Percentiles rank a stretch among this genome's conserved stretches.
Evolutionary conservation across 1,284 basidiomycete genomes (phyloP).

Genomic region (Trametes polyzona): DNA sequence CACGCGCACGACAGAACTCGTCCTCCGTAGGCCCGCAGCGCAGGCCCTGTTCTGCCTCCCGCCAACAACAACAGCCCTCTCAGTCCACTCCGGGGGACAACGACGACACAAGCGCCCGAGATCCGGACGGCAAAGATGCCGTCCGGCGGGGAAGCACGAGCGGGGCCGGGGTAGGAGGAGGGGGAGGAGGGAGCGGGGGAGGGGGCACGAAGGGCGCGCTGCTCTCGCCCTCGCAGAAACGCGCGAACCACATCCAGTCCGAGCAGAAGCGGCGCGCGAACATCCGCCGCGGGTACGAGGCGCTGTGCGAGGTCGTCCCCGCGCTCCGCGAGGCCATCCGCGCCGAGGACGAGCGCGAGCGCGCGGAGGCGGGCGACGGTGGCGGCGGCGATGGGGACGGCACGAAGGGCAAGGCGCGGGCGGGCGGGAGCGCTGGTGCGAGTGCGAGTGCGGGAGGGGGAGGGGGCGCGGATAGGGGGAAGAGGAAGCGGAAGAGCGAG

Average conservation of each 20-base stretch:
- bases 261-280: slow-evolving; percentile 92
- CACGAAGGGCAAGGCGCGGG: slow-evolving; percentile 23
- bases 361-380: slow-evolving; percentile 9
- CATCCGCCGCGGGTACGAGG: slow-evolving; percentile 86
- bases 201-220: slow-evolving; percentile 35
- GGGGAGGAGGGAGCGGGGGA: neutral
- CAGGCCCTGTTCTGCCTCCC: slow-evolving; percentile 1
- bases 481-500: slow-evolving; percentile 41
- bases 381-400: slow-evolving; percentile 4
- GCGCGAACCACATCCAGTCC: slow-evolving; percentile 90
- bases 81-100: neutral
- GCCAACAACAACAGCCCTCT: neutral
- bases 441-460: neutral
- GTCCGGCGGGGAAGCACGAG: too few species aligned
- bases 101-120: neutral
- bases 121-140: too few species aligned
- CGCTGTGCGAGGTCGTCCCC: slow-evolving; percentile 82
- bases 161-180: too few species aligned
- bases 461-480: slow-evolving; percentile 32
- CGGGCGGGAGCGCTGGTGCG: neutral
- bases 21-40: slow-evolving; percentile 7
- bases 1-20: slow-evolving; percentile 10
- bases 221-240: slow-evolving; percentile 74
- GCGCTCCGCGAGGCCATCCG: slow-evolving; percentile 76
- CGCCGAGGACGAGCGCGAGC: slow-evolving; percentile 58